Percentiles rank a stretch among this genome's conserved stretches.
Conservation (phyloP, 768 basidiomycete species). For the Lactarius hengduanensis region DNA sequence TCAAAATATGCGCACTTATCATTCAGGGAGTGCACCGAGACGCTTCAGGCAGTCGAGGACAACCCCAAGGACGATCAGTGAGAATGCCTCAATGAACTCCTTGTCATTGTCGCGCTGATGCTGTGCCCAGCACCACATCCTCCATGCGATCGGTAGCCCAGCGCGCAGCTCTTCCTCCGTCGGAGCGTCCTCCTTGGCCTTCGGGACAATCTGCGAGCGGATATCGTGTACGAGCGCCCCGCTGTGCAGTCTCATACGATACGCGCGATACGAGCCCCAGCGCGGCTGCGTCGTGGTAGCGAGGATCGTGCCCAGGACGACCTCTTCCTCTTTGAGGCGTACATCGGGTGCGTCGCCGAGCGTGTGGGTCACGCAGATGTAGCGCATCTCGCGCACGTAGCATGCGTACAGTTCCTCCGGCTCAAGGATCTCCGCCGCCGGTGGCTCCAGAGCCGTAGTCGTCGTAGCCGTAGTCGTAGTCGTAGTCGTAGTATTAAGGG, state of each 20-base stretch:
- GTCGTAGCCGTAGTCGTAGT: no score
- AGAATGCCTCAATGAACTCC: slow-evolving; percentile 55
- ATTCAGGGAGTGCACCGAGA: neutral
- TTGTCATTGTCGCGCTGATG: slow-evolving; percentile 33
- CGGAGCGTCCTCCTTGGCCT: neutral
- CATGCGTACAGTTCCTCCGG: slow-evolving; percentile 40
- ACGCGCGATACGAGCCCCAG: slow-evolving; percentile 56
- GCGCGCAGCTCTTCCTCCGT: slow-evolving; percentile 31
- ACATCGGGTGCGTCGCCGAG: slow-evolving; percentile 55
- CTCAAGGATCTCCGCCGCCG: neutral
- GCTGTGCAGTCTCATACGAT: slow-evolving; percentile 62
- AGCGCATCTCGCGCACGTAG: slow-evolving; percentile 68
- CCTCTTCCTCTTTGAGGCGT: slow-evolving; percentile 66
- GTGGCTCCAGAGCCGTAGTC: no score
- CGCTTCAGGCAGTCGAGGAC: slow-evolving; percentile 8
- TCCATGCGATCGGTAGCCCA: slow-evolving; percentile 57
- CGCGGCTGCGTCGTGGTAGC: slow-evolving; percentile 63
- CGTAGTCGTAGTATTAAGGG: no score
- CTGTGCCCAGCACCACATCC: slow-evolving; percentile 59
- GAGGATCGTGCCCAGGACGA: slow-evolving; percentile 74
- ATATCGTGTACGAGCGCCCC: slow-evolving; percentile 51
- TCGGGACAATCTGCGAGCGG: slow-evolving; percentile 37
- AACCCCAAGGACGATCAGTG: slow-evolving; percentile 55
- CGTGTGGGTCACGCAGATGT: slow-evolving; percentile 68
- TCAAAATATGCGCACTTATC: neutral